A percentile compares a stretch with the other conserved stretches of the same genome.
Conservation (phyloP, 1,284 basidiomycete genomes). For the Trichosporon sp. region DNA sequence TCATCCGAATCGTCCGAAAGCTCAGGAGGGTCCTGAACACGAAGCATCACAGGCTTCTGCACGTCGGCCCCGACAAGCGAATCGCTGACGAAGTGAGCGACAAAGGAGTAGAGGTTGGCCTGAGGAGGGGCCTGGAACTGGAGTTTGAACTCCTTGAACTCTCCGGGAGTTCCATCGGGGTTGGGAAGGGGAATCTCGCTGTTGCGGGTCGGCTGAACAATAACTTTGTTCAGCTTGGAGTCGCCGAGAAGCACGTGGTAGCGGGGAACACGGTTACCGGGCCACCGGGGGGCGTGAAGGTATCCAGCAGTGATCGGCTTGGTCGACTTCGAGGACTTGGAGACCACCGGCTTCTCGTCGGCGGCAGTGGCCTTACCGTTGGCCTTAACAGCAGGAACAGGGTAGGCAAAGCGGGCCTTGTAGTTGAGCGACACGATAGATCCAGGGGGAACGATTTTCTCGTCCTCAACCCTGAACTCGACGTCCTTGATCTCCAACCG, state of each 20-base stretch:
- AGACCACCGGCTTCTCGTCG: slow-evolving; percentile 52
- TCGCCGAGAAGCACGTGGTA: slow-evolving; percentile 93
- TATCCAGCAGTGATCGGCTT: slow-evolving; percentile 62
- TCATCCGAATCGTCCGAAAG: slow-evolving; percentile 70
- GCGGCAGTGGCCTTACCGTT: slow-evolving; percentile 31
- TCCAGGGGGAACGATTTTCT: slow-evolving; percentile 82
- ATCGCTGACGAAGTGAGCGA: slow-evolving; percentile 80
- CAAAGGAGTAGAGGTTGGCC: slow-evolving; percentile 86
- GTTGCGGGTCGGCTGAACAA: slow-evolving; percentile 86
- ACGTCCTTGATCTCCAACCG: slow-evolving; percentile 80
- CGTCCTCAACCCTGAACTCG: slow-evolving; percentile 86
- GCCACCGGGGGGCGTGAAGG: slow-evolving; percentile 90
- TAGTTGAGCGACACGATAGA: slow-evolving; percentile 86
- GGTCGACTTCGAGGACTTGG: slow-evolving; percentile 49
- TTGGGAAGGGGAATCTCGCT: slow-evolving; percentile 74
- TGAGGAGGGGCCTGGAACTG: slow-evolving; percentile 93
- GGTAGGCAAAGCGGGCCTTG: slow-evolving; percentile 60
- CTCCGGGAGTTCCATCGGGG: slow-evolving; percentile 62
- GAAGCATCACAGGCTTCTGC: slow-evolving; percentile 71
- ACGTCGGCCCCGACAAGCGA: slow-evolving; percentile 84
- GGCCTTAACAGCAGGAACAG: slow-evolving; percentile 23
- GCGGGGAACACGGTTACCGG: slow-evolving; percentile 77
- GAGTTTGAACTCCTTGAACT: slow-evolving; percentile 80
- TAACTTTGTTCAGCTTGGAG: slow-evolving; percentile 82
- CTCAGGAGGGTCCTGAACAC: slow-evolving; percentile 72